Evolutionary conservation across 225 moss, liverwort and hornwort species (phyloP).

Genomic region (Thuidium tamariscinum): DNA sequence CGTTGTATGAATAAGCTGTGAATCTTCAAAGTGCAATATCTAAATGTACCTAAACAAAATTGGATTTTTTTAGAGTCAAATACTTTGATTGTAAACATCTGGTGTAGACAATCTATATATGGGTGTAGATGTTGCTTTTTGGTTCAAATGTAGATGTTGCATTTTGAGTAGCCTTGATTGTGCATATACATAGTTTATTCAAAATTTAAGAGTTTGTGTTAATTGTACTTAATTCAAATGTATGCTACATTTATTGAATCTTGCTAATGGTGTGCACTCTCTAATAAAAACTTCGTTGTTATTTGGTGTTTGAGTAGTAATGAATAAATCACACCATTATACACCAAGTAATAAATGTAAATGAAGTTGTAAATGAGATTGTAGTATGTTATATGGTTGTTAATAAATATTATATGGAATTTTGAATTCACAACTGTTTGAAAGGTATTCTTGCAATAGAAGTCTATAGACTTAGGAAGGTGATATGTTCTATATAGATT

Average conservation of each 20-base stretch:
- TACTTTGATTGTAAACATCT: neutral
- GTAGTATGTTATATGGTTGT: neutral
- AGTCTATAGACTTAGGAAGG: neutral
- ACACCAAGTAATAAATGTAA: no score
- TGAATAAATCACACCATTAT: neutral
- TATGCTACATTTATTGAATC: neutral
- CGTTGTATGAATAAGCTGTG: neutral
- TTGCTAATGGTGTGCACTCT: neutral
- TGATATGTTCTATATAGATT: no score
- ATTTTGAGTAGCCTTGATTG: accelerated
- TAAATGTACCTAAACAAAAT: accelerated
- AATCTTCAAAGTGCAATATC: accelerated
- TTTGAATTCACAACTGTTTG: neutral
- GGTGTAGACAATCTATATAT: no score
- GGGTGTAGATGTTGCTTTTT: accelerated
- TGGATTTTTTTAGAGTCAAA: accelerated
- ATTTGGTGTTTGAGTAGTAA: neutral
- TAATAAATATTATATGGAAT: no score
- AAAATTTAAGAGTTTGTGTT: accelerated
- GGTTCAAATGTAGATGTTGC: neutral
- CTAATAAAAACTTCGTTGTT: accelerated
- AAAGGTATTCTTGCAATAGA: neutral
- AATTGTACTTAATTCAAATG: no score
- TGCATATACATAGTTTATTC: neutral
- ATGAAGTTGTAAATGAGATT: neutral